phyloP scores from a whole-genome alignment of 441 rosid genomes.

The Arabidopsis lyrata region DNA sequence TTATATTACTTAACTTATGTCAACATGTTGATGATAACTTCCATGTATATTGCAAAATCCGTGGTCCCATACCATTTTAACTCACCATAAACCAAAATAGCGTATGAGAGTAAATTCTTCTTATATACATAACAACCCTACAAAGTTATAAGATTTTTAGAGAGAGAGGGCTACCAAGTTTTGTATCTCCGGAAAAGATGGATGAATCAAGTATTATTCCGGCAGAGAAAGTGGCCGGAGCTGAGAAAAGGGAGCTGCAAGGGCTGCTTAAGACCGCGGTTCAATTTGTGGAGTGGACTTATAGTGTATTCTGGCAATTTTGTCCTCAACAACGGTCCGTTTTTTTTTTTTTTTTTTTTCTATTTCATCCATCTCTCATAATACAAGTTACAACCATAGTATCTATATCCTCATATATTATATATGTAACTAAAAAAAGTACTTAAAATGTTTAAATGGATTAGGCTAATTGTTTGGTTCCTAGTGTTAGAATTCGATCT shows the following conservation, averaged over 20 bases:
- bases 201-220: slow-evolving; percentile 33
- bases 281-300: slow-evolving; percentile 94
- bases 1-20: slow-evolving; percentile 14
- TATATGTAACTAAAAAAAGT: not conserved
- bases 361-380: slow-evolving; percentile 1
- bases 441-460: not conserved
- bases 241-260: slow-evolving; percentile 56
- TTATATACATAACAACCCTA: slow-evolving; percentile 24
- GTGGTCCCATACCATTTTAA: slow-evolving; percentile 36
- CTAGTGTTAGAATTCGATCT: not conserved
- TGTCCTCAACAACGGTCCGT: slow-evolving; percentile 92
- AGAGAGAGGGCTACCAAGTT: not conserved
- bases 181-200: slow-evolving; percentile 23
- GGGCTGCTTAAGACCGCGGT: slow-evolving; percentile 79
- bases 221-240: slow-evolving; percentile 51
- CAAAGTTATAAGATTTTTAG: slow-evolving; percentile 13
- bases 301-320: slow-evolving; percentile 88
- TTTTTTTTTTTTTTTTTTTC: not conserved
- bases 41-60: not conserved
- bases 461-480: slow-evolving; percentile 46
- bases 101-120: slow-evolving; percentile 9
- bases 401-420: not conserved
- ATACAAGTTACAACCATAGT: not conserved
- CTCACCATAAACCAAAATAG: not conserved
- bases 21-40: slow-evolving; percentile 8